Conservation (phyloP, 495 filamentous ascomycete species). For the Cercophora newfieldiana region DNA sequence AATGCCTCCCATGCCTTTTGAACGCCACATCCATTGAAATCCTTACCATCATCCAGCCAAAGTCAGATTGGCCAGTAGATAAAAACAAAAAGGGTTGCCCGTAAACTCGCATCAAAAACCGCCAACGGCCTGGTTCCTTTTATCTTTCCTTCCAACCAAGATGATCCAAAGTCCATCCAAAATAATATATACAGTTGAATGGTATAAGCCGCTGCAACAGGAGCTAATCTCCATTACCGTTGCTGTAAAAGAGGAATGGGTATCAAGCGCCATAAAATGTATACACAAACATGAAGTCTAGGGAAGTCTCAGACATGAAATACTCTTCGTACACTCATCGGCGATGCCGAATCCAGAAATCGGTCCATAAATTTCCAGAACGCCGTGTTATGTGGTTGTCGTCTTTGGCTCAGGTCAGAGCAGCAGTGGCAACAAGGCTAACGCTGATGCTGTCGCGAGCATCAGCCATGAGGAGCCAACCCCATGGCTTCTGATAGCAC, state of each 20-base stretch:
- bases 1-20: neutral
- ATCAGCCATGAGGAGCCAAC: neutral
- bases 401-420: neutral
- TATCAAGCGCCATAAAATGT: constrained; percentile 16
- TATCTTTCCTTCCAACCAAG: neutral
- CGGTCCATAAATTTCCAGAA: neutral
- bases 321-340: constrained; percentile 2
- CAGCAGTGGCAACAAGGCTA: constrained; percentile 15
- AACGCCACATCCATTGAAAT: neutral
- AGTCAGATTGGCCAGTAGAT: neutral
- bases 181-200: neutral
- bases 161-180: neutral
- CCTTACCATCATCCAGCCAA: neutral
- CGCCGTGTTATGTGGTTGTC: neutral
- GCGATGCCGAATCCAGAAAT: neutral
- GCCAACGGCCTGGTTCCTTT: too few species aligned
- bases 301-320: neutral
- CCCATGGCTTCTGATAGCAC: neutral
- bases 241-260: constrained; percentile 2
- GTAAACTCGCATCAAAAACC: too few species aligned
- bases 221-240: neutral
- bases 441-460: neutral
- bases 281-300: neutral
- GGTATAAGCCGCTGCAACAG: neutral
- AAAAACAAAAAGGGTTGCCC: neutral